Base-by-base conservation (phyloP, 2,329 filamentous ascomycete species). In the Colletotrichum chrysophilum region DNA sequence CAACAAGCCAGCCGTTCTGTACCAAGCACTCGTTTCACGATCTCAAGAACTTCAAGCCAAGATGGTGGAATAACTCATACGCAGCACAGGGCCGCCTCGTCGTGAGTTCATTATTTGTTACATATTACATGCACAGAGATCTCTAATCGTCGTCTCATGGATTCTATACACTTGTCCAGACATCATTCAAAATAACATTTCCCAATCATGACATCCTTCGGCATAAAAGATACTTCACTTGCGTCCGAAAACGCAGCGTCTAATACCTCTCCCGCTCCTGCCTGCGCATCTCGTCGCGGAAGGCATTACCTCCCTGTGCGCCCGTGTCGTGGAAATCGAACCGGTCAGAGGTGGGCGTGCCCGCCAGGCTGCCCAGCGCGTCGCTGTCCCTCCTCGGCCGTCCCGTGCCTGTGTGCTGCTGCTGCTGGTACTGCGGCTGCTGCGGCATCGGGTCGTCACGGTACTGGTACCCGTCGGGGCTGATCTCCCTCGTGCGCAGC, bases 251-350 rank as follows among this genome's bases (percentile, higher is more conserved):
- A 26, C 13, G n/a, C n/a, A 10, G 7, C 43, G 18, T 38, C 77
- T 82, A 83, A 52, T 79, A 76, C 62, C 86, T 84, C 79, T 87
- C 84, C 43, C 82, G 77, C 13, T 88, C 80, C 81, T 90, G 88
- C 78, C 89, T 85, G 75, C 80, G 82, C 77, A 90, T 73, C 83
- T 91, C 89, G 6, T 90, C 88, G 1, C 88, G 83, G 80, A 90
- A 90, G 7, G 83, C 81, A 68, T 90, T 90, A 14, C 71, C 79
- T 24, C 83, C 82, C 14, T 79, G 80, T 18, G 79, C 81, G 52
- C 81, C 78, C 72, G 86, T 84, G 21, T 86, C 81, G 79, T 86
- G 83, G 64, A 86, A 58, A 3, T 58, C 24, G 26, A 58, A 87
- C 7, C 81, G 78, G 24, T 86, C 84, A 36, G 87, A 84, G 3